Base-by-base conservation (phyloP, 2,329 filamentous ascomycete species). In the Thyridium curvatum region DNA sequence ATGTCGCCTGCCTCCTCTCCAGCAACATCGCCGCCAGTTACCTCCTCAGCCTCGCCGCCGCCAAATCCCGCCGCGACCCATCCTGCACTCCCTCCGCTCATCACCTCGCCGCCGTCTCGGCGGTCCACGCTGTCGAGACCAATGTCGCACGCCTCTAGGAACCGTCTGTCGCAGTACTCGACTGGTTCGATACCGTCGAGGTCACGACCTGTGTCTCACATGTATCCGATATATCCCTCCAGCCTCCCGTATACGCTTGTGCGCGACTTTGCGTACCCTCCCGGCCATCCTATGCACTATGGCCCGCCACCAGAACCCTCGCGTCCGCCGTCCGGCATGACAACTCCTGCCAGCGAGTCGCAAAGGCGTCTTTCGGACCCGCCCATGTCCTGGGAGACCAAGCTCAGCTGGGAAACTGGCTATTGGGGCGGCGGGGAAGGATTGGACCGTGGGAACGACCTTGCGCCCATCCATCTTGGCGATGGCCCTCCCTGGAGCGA, bases 401-500 rank as follows among this genome's bases (percentile, higher is more conserved):
- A 79, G 51, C 75, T 69, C 53, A 67, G 66, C 28, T 81, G 77
- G 75, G 74, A 77, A 32, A 46, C 42, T 12, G 53, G 52, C 6
- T 65, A 65, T 18, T 79, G 75, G 72, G 55, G 62, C 40, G 48
- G 71, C 53, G 21, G 21, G 21, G 62, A 74, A 49, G 60, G 72
- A 28, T 72, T 77, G 45, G 74, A 71, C 47, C 82, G 74, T 39
- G 78, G 73, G 17, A 75, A 86, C 49, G 84, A 90, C 53, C 71
- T 94, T 13, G 83, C 87, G 9, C 84, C 86, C 15, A 89, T 93
- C 56, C 79, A 87, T 35, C 91, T 93, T 52, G 86, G 79, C 4
- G 88, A 93, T 55, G 90, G 90, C 0, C 90, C 90, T 16, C 91
- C 90, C 3, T 97, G 89, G 67, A 94, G 88, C 60, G 90, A 96